These are phyloP conservation scores for Scheffersomyces titani DNA, from an alignment of 1,139 yeast species.

Conservation along the genomic window DNA sequence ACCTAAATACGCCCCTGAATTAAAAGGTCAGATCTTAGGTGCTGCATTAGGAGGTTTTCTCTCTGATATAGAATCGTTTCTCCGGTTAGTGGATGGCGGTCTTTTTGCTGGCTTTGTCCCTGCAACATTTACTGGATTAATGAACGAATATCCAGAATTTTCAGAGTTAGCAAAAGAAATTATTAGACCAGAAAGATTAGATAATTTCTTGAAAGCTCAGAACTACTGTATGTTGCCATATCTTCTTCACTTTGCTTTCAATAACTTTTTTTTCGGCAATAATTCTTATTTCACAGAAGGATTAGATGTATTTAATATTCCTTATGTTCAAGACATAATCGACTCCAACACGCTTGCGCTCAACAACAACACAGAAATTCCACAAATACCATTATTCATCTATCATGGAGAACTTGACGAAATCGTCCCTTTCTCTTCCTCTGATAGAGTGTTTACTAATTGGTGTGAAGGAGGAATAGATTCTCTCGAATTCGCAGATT, in stretches of 20 bases:
- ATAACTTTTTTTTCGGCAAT: conserved; percentile 18
- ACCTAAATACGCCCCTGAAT: conserved; percentile 21
- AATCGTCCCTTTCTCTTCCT: conserved; percentile 27
- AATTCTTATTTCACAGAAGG: conserved; percentile 14
- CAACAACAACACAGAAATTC: conserved; percentile 19
- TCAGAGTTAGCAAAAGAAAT: conserved; percentile 4
- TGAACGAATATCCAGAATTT: conserved; percentile 26
- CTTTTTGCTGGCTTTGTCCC: conserved; percentile 29
- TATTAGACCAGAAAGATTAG: conserved; percentile 4
- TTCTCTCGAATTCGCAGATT: conserved; percentile 31
- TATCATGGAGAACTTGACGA: conserved; percentile 33
- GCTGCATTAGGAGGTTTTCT: conserved; percentile 20
- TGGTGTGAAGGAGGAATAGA: conserved; percentile 34
- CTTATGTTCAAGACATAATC: conserved; percentile 14
- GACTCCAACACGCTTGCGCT: conserved; percentile 21
- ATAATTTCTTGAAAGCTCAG: conserved; percentile 2
- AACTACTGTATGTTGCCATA: conserved; percentile 5
- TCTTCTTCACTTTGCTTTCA: conserved; percentile 10
- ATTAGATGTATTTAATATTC: conserved; percentile 18
- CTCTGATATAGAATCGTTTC: conserved; percentile 21
- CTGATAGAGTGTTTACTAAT: conserved; percentile 24
- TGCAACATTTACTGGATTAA: conserved; percentile 26
- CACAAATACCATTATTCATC: conserved; percentile 34
- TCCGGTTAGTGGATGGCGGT: conserved; percentile 26
- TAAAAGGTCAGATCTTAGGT: conserved; percentile 13